Base-by-base conservation (phyloP, 441 rosid species). In the Pelargonium australe region DNA sequence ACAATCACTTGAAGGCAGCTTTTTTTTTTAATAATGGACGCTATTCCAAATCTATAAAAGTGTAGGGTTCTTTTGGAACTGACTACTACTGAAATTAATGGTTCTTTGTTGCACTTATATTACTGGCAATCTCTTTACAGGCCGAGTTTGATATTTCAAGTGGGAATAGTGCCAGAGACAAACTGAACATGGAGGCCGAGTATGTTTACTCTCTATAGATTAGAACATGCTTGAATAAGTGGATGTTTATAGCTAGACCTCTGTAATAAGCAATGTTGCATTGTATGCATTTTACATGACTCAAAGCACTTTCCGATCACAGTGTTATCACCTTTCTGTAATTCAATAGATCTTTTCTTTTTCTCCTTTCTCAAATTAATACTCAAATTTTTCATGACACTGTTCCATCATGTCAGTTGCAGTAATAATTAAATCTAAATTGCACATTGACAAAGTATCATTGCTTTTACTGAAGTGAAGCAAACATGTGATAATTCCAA, bases 81-180 rank as follows among this genome's bases (percentile, higher is more conserved):
- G 13, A 8, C 17, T 44, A 12, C 13, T 63, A 14, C 31, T 7
- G 43, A 63, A 71, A 65, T 70, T 47, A 55, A 65, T 34, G n/a
- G n/a, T 34, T 63, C 64, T 65, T 17, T 66, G 69, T 64, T 64
- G 37, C 68, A 62, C 63, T 68, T 53, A 49, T 70, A 70, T 72
- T 68, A 62, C 13, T 13, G 20, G 62, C 55, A 17, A 45, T 68
- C 68, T 67, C 60, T 63, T 57, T 69, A 75, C 87, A 94, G 98
- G 96, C 90, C 61, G 97, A 85, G 69, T 74, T 77, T 76, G 98
- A 91, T 67, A 85, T 91, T 76, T 79, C 80, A 58, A 84, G 73
- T 76, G 91, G 87, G 45, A 79, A 82, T 74, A 83, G 88, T 81
- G 25, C 11, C 25, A 16, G 25, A 58, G 63, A 58, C 10, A 19